phyloP scores from a whole-genome alignment of 75 land plant species.

The Pinus tabuliformis region DNA sequence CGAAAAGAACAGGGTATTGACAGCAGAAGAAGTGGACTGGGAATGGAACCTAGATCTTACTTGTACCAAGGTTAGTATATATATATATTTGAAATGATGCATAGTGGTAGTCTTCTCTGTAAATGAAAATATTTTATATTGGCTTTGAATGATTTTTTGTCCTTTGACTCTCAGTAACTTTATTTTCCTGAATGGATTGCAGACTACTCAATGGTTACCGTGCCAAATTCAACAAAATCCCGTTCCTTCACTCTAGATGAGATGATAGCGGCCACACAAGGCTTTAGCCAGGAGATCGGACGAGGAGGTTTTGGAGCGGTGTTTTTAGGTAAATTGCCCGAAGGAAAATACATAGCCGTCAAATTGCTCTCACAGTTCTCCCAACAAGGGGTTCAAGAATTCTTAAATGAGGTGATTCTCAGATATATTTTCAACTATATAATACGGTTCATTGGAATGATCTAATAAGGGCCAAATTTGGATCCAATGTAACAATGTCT shows the following conservation, averaged over 20 bases:
- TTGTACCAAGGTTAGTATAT: neutral
- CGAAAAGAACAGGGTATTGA: too few relatives aligned
- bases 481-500: neutral
- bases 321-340: neutral
- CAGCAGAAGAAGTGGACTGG: too few relatives aligned
- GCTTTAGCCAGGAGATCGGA: neutral
- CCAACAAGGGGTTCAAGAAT: neutral
- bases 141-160: neutral
- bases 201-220: too few relatives aligned
- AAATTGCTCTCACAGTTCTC: neutral
- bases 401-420: neutral
- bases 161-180: neutral
- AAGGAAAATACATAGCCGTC: neutral
- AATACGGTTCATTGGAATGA: too few relatives aligned
- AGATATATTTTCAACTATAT: neutral
- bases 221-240: constrained; percentile 1
- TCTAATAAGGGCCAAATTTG: neutral
- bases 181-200: too few relatives aligned
- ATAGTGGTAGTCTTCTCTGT: neutral
- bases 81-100: neutral
- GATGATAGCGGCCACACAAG: neutral
- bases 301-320: neutral
- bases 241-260: neutral
- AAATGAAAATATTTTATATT: too few relatives aligned
- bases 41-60: too few relatives aligned